Conservation (phyloP, 2,329 filamentous ascomycete species). For the Hypoxylon sp. region DNA sequence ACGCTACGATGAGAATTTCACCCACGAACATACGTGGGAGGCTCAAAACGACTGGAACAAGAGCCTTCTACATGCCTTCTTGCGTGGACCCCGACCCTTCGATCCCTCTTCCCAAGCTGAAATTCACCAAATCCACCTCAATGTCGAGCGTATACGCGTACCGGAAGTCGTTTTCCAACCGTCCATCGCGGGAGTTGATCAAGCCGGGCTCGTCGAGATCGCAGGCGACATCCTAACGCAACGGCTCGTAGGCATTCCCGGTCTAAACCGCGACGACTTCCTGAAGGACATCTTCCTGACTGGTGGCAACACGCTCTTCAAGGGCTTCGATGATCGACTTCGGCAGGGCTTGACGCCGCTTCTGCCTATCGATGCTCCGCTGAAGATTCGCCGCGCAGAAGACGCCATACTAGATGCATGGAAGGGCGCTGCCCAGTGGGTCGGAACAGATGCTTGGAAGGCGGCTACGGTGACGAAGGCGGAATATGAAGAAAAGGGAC, state of each 20-base stretch:
- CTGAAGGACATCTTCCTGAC: slow-evolving; percentile 92
- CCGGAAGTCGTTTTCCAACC: slow-evolving; percentile 95
- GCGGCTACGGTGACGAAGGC: slow-evolving; percentile 79
- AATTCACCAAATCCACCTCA: slow-evolving; percentile 91
- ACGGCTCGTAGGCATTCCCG: slow-evolving; percentile 72
- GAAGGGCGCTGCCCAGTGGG: slow-evolving; percentile 93
- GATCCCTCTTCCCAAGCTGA: slow-evolving; percentile 84
- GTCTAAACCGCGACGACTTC: slow-evolving; percentile 74
- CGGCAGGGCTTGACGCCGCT: slow-evolving; percentile 79
- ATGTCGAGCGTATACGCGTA: slow-evolving; percentile 94
- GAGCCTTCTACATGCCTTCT: slow-evolving; percentile 89
- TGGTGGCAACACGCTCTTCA: slow-evolving; percentile 90
- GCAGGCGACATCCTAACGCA: slow-evolving; percentile 90
- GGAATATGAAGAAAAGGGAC: slow-evolving; percentile 92
- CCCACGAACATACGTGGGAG: slow-evolving; percentile 91
- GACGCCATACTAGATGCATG: slow-evolving; percentile 90
- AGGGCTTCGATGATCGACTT: slow-evolving; percentile 87
- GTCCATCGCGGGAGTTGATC: slow-evolving; percentile 90
- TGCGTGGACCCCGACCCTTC: slow-evolving; percentile 88
- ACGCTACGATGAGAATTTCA: slow-evolving; percentile 88
- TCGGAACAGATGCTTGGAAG: slow-evolving; percentile 71
- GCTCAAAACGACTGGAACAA: slow-evolving; percentile 97
- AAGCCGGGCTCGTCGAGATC: slow-evolving; percentile 94
- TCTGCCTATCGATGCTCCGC: slow-evolving; percentile 75
- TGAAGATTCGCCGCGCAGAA: slow-evolving; percentile 80